A percentile compares a stretch with the other conserved stretches of the same genome.
phyloP scores from a whole-genome alignment of 768 basidiomycete genomes.

The Boletus subparvulus region DNA sequence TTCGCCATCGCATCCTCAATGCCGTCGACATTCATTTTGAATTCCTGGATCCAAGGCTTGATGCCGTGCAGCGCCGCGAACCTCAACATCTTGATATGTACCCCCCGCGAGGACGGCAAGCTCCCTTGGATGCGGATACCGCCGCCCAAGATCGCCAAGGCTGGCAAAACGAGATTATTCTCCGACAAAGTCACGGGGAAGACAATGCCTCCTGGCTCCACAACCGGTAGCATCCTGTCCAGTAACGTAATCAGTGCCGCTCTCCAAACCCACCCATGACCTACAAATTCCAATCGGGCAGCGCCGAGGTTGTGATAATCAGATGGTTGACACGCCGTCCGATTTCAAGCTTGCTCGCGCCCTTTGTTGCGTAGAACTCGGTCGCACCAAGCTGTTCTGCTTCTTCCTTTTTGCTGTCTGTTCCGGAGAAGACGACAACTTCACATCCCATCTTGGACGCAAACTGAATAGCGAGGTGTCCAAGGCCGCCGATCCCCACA shows the following conservation, averaged over 20 bases:
- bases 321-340: conserved; percentile 30
- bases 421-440: conserved; percentile 37
- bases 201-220: conserved; percentile 25
- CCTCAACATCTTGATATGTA: conserved; percentile 33
- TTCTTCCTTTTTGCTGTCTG: conserved; percentile 34
- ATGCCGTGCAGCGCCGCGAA: conserved; percentile 34
- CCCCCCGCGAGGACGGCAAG: conserved; percentile 26
- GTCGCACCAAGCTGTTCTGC: conserved; percentile 34
- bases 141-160: conserved; percentile 9
- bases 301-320: conserved; percentile 31
- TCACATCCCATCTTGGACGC: conserved; percentile 40
- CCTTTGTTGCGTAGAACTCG: conserved; percentile 37
- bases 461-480: conserved; percentile 40
- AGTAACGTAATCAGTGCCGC: not conserved
- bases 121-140: conserved; percentile 29
- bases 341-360: conserved; percentile 24
- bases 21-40: conserved; percentile 32
- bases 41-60: conserved; percentile 32
- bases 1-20: conserved; percentile 30
- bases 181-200: conserved; percentile 28
- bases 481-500: conserved; percentile 37
- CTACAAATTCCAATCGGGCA: conserved; percentile 34
- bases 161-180: conserved; percentile 23
- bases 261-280: not conserved
- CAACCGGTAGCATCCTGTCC: conserved; percentile 26